Base-by-base conservation (phyloP, 129 eudicot genomes). In the Flaveria ramosissima region DNA sequence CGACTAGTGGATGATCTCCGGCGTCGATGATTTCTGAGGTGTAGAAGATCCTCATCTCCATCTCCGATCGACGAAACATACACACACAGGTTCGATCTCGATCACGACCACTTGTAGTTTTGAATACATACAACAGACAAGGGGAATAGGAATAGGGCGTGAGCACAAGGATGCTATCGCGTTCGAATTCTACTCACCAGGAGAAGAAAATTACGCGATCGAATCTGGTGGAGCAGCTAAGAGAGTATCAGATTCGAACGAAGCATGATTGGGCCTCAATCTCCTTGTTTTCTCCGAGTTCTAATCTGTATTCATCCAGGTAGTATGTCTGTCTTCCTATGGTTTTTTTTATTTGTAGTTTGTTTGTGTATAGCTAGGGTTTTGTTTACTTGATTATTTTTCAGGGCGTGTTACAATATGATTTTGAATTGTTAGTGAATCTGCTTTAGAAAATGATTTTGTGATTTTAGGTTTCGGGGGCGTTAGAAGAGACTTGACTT, bases 261-360 rank as follows among this genome's bases (percentile, higher is more conserved):
- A 89, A 89, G 65, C 85, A 89, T 74, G 91, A 86, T 74, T 89
- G 91, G 94, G 89, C 91, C 20, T 86, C 94, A 68, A 83, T 87
- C 32, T 89, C 94, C 14, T 84, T 89, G 73, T 89, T 89, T 83
- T 86, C 93, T 61, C 79, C 94, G 50, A 84, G 78, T 64, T 67
- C 94, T 66, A 86, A 79, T 77, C 69, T 84, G 70, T 79, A 85
- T 66, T 79, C 84, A 66, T 84, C 92, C 12, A 86, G 94, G 94
- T 64, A 63, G 17, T 14, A 63, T 30, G 7, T 63, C 69, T 4
- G 30, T 14, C 12, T 9, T 26, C 16, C 11, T 27, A 24, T 42
- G 68, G 68, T 62, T 62, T 30, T 62, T 62, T 30, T 15, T 13
- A 9, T 23, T 30, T 3, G 4, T 4, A 30, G 36, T 0, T 4